These are phyloP conservation scores for Glebionis coronaria DNA, from an alignment of 129 eudicot species.

Conservation along the genomic window DNA sequence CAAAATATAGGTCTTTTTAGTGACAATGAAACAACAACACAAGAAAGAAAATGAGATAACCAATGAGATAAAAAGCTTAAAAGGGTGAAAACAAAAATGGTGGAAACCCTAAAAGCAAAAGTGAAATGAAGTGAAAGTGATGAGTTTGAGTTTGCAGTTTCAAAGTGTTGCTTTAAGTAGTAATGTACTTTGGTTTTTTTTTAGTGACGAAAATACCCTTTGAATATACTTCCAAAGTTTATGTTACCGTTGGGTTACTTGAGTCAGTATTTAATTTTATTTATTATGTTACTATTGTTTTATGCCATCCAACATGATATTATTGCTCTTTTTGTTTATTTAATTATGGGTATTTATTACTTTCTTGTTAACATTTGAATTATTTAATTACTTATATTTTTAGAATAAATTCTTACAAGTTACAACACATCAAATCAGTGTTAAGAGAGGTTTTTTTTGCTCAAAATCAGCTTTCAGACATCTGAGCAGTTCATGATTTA, in stretches of 20 bases:
- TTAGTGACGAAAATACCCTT: constrained; percentile 62
- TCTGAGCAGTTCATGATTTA: too few species aligned
- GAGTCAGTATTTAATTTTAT: constrained; percentile 24
- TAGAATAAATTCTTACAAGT: too few species aligned
- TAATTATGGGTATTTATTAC: background rate
- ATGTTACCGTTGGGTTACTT: constrained; percentile 79
- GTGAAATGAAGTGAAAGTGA: constrained; percentile 28
- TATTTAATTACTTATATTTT: too few species aligned
- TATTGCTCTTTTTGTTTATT: constrained; percentile 10
- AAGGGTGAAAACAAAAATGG: constrained; percentile 29
- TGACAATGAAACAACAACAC: constrained; percentile 4
- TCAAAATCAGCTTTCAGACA: too few species aligned
- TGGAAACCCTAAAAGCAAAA: constrained; percentile 43
- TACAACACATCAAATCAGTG: too few species aligned
- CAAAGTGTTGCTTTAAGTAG: constrained; percentile 37
- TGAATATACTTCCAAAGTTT: constrained; percentile 69
- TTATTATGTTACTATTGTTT: background rate
- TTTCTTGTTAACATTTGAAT: background rate
- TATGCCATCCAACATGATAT: constrained; percentile 13
- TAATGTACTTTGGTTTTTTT: constrained; percentile 43
- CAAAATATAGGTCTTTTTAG: constrained; percentile 28
- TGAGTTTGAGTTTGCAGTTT: constrained; percentile 26
- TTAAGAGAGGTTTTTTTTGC: too few species aligned
- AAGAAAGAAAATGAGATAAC: constrained; percentile 10
- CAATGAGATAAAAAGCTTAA: constrained; percentile 37